Conservation (phyloP, 2,329 filamentous ascomycete genomes). For the Colletotrichum orbiculare region DNA sequence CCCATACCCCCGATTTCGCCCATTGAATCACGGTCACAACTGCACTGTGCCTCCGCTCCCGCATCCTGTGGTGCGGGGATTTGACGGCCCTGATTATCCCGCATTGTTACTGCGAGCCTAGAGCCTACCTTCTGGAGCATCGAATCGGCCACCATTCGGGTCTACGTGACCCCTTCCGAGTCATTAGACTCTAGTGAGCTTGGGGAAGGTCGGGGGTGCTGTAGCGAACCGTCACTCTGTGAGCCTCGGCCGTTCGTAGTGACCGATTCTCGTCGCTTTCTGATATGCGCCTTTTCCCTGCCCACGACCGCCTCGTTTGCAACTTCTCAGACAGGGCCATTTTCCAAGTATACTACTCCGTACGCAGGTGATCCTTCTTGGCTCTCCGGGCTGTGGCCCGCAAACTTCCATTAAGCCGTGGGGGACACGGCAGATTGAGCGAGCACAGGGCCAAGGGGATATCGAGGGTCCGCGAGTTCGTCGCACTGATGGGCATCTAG, state of each 20-base stretch:
- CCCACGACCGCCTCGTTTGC: slow-evolving; percentile 30
- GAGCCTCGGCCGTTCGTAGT: slow-evolving; percentile 22
- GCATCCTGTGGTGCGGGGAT: slow-evolving; percentile 35
- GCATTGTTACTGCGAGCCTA: slow-evolving; percentile 21
- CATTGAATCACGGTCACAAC: slow-evolving; percentile 15
- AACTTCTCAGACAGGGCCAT: slow-evolving; percentile 26
- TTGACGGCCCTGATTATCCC: slow-evolving; percentile 36
- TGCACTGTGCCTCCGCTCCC: slow-evolving; percentile 36
- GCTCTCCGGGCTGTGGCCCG: slow-evolving; percentile 13
- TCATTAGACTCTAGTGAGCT: slow-evolving; percentile 27
- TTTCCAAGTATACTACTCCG: slow-evolving; percentile 19
- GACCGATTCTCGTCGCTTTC: slow-evolving; percentile 6
- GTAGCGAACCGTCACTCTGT: slow-evolving; percentile 17
- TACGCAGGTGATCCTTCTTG: slow-evolving; percentile 26
- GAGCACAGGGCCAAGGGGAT: slow-evolving; percentile 13
- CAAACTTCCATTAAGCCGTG: slow-evolving; percentile 31
- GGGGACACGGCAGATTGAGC: slow-evolving; percentile 17
- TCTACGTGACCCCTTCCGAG: slow-evolving; percentile 31
- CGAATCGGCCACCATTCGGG: slow-evolving; percentile 22
- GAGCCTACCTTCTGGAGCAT: slow-evolving; percentile 20
- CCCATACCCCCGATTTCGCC: slow-evolving; percentile 23
- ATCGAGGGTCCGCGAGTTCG: not conserved
- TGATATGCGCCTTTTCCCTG: slow-evolving; percentile 31
- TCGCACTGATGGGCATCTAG: slow-evolving; percentile 20
- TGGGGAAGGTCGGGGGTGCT: slow-evolving; percentile 19